A percentile compares a stretch with the other conserved stretches of the same genome.
phyloP scores from a whole-genome alignment of 352 stramenopile genomes.

The Pythium rishiriense region DNA sequence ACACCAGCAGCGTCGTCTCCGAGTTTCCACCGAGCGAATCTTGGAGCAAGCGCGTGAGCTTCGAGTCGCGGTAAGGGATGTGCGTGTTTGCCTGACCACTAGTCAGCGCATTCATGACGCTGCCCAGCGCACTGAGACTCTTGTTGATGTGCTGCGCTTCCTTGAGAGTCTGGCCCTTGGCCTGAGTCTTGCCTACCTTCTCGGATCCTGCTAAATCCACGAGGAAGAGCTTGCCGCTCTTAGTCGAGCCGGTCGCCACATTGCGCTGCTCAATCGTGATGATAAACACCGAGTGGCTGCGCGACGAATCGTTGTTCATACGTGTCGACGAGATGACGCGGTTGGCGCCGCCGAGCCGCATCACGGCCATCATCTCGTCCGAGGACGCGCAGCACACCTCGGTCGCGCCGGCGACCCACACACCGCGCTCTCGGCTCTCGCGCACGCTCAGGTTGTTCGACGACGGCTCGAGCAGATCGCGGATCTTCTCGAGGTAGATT shows the following conservation, averaged over 20 bases:
- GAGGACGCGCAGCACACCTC: constrained; percentile 59
- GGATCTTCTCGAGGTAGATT: constrained; percentile 99
- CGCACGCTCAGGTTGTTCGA: constrained; percentile 63
- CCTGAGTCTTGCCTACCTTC: constrained; percentile 77
- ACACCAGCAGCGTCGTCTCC: constrained; percentile 70
- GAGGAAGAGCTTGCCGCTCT: constrained; percentile 92
- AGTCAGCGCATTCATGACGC: constrained; percentile 90
- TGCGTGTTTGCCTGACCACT: constrained; percentile 86
- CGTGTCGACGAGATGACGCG: constrained; percentile 83
- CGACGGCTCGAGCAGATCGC: constrained; percentile 90
- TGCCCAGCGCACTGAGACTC: constrained; percentile 84
- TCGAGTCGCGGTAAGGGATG: constrained; percentile 91
- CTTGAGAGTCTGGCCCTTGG: constrained; percentile 90
- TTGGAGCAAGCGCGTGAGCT: constrained; percentile 86
- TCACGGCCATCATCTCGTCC: constrained; percentile 82
- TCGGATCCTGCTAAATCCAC: constrained; percentile 81
- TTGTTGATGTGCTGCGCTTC: constrained; percentile 92
- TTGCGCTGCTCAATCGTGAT: constrained; percentile 94
- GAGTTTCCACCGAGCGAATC: constrained; percentile 82
- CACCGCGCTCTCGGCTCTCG: constrained; percentile 58
- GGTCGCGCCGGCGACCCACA: constrained; percentile 62
- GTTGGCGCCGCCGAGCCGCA: constrained; percentile 93
- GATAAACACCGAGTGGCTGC: constrained; percentile 96
- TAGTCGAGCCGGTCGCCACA: constrained; percentile 57
- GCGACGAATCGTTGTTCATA: constrained; percentile 90